A percentile compares a stretch with the other conserved stretches of the same genome.
phyloP scores from a whole-genome alignment of 2,329 filamentous ascomycete genomes.

The Sporothrix mexicana region DNA sequence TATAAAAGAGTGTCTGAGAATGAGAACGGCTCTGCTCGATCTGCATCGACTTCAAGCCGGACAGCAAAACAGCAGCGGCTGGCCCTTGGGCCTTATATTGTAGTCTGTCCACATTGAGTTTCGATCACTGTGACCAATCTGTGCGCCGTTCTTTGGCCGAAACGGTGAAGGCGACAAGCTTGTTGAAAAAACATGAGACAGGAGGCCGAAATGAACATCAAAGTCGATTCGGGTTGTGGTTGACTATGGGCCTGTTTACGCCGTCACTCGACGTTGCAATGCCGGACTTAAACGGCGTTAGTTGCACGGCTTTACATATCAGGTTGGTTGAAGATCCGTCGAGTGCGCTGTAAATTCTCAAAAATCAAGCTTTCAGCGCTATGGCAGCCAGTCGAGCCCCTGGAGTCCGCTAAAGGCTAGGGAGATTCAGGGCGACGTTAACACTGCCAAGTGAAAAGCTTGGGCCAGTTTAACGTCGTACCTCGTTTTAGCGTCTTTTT shows the following conservation, averaged over 20 bases:
- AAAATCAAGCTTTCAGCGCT: background rate
- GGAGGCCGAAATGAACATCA: background rate
- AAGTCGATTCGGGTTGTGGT: background rate
- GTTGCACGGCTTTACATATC: background rate
- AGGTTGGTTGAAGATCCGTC: background rate
- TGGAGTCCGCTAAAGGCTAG: background rate
- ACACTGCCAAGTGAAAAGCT: slow-evolving; percentile 16
- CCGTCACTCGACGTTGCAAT: background rate
- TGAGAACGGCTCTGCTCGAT: background rate
- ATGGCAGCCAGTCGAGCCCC: background rate
- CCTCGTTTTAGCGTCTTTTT: background rate
- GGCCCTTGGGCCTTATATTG: slow-evolving; percentile 21
- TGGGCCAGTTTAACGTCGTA: background rate
- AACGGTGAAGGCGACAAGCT: background rate
- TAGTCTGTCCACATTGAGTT: background rate
- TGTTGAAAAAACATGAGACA: background rate
- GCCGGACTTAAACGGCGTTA: slow-evolving; percentile 29
- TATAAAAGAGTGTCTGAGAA: slow-evolving; percentile 1
- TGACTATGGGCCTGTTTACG: background rate
- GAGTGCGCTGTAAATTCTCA: background rate
- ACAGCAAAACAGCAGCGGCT: background rate
- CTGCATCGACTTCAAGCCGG: background rate
- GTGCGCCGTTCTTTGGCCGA: slow-evolving; percentile 3
- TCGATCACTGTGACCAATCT: background rate
- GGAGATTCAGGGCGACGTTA: background rate